These are phyloP conservation scores for Tulasnella sp. DNA, from an alignment of 768 basidiomycete genomes.

Conservation along the genomic window DNA sequence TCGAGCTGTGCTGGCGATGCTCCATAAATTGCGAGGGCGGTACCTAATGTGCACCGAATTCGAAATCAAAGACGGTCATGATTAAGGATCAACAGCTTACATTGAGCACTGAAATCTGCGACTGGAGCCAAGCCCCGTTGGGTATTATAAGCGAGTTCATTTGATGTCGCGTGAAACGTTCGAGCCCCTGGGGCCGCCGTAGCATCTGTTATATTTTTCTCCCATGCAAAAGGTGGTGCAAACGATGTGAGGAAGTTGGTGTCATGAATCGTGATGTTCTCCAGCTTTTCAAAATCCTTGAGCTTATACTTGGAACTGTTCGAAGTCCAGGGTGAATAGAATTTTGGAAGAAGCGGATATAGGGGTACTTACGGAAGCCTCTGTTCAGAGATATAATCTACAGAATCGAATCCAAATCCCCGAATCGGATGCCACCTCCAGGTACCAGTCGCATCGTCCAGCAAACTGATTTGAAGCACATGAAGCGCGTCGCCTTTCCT, in stretches of 20 bases:
- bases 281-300: not conserved
- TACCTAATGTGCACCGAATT: not conserved
- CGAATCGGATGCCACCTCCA: not conserved
- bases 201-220: not conserved
- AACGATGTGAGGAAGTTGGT: not conserved
- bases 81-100: not conserved
- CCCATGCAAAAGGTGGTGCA: not conserved
- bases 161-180: not conserved
- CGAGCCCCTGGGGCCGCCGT: not conserved
- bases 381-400: not conserved
- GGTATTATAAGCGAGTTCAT: not conserved
- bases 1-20: not conserved
- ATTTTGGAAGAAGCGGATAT: not conserved
- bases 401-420: not conserved
- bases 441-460: not conserved
- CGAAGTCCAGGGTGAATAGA: too few relatives aligned
- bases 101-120: not conserved
- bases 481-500: not conserved
- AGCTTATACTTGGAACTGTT: not conserved
- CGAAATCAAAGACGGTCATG: not conserved
- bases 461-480: not conserved
- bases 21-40: not conserved
- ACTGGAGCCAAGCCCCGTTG: not conserved
- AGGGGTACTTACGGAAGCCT: too few relatives aligned
- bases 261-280: not conserved